A percentile compares a stretch with the other conserved stretches of the same genome.
Conservation (phyloP, 805 yeast genomes). For the Pichia gijzeniarum region DNA sequence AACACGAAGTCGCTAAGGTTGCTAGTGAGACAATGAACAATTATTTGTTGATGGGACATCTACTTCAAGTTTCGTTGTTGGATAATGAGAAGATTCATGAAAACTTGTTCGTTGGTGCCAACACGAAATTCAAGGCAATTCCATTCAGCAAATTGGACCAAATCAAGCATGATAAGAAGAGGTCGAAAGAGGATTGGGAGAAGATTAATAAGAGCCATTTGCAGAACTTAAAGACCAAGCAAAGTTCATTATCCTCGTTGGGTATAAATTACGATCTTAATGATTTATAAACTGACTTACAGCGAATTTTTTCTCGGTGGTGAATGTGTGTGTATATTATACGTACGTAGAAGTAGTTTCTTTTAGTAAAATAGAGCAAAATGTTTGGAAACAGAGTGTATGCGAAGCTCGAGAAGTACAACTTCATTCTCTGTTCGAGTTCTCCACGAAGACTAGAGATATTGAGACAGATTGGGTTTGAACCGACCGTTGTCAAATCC, state of each 20-base stretch:
- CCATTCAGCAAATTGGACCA: constrained; percentile 55
- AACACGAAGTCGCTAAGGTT: constrained; percentile 68
- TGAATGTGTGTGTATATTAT: too few species aligned
- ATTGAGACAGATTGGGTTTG: constrained; percentile 51
- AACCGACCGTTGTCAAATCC: constrained; percentile 48
- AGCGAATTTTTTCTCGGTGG: not conserved
- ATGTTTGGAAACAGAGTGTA: constrained; percentile 28
- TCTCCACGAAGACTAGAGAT: constrained; percentile 80
- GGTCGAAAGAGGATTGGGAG: constrained; percentile 51
- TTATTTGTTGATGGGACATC: constrained; percentile 81
- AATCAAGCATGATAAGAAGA: constrained; percentile 50
- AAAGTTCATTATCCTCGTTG: constrained; percentile 41
- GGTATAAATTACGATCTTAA: constrained; percentile 49
- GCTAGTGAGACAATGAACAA: constrained; percentile 97
- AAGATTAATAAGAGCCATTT: constrained; percentile 43
- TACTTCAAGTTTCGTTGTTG: constrained; percentile 53
- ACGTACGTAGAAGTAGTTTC: too few species aligned
- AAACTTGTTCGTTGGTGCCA: constrained; percentile 53
- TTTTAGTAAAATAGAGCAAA: too few species aligned
- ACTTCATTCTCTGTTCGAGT: constrained; percentile 68
- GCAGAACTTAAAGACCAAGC: constrained; percentile 37
- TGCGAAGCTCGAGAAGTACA: constrained; percentile 18
- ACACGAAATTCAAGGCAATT: constrained; percentile 46
- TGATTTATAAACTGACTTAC: constrained; percentile 14
- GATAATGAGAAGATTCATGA: constrained; percentile 53